Conservation (phyloP, 495 filamentous ascomycete species). For the Haplographium delicatum region DNA sequence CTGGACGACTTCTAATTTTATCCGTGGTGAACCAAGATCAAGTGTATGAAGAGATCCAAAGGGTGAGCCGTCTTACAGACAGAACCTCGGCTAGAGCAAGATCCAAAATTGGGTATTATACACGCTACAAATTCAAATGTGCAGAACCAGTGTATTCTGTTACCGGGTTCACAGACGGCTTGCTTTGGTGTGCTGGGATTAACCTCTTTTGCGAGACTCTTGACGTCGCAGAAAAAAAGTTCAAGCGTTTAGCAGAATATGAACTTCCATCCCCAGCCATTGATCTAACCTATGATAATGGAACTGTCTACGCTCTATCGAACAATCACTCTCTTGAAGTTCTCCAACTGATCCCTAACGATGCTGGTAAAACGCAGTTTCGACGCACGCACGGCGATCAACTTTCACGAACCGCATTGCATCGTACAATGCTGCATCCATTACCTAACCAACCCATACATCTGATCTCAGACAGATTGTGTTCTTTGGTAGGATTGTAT, state of each 20-base stretch:
- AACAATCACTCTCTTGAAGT: constrained; percentile 39
- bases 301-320: constrained; percentile 39
- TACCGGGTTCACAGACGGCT: constrained; percentile 34
- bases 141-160: constrained; percentile 37
- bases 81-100: not conserved
- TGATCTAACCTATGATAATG: constrained; percentile 34
- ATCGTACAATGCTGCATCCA: constrained; percentile 36
- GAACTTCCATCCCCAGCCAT: constrained; percentile 40
- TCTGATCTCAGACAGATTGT: constrained; percentile 41
- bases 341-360: constrained; percentile 21
- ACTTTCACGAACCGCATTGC: constrained; percentile 21
- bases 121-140: constrained; percentile 34
- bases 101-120: constrained; percentile 38
- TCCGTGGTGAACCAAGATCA: constrained; percentile 28
- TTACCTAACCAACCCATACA: constrained; percentile 27
- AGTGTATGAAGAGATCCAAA: not conserved
- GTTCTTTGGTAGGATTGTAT: constrained; percentile 48
- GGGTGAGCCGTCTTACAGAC: not conserved
- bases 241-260: constrained; percentile 32
- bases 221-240: constrained; percentile 36
- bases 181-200: constrained; percentile 41
- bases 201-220: constrained; percentile 41
- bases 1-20: constrained; percentile 42
- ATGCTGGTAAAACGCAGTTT: constrained; percentile 27
- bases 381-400: constrained; percentile 16